A percentile compares a stretch with the other conserved stretches of the same genome.
phyloP scores from a whole-genome alignment of 768 basidiomycete species.

The Tricholoma matsutake region DNA sequence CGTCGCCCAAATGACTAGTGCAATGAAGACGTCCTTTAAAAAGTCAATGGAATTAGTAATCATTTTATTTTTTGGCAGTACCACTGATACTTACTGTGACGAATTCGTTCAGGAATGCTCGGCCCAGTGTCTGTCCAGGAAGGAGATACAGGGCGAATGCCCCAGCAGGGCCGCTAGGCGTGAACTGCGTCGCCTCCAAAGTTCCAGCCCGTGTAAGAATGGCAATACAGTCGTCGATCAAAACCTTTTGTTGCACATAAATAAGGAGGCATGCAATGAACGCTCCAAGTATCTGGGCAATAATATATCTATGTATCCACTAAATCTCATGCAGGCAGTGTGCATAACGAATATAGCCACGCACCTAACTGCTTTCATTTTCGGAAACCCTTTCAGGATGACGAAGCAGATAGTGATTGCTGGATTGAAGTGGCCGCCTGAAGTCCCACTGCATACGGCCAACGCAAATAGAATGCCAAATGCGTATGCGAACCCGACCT shows the following conservation, averaged over 20 bases:
- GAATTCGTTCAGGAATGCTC: slow-evolving; percentile 55
- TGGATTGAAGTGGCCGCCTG: slow-evolving; percentile 67
- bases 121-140: slow-evolving; percentile 42
- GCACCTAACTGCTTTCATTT: slow-evolving; percentile 48
- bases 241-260: slow-evolving; percentile 59
- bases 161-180: slow-evolving; percentile 44
- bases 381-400: slow-evolving; percentile 54
- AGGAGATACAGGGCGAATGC: slow-evolving; percentile 50
- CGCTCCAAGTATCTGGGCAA: slow-evolving; percentile 63
- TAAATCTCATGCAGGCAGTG: not conserved
- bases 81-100: slow-evolving; percentile 39
- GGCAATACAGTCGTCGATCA: slow-evolving; percentile 38
- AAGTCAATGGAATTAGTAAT: slow-evolving; percentile 33
- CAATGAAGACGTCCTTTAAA: not conserved
- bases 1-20: slow-evolving; percentile 46
- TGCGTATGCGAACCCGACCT: slow-evolving; percentile 57
- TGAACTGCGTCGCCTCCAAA: slow-evolving; percentile 28
- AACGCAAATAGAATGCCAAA: slow-evolving; percentile 61
- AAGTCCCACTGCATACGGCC: slow-evolving; percentile 46
- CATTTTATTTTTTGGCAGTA: not conserved
- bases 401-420: slow-evolving; percentile 52
- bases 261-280: slow-evolving; percentile 59
- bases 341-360: not conserved
- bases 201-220: slow-evolving; percentile 20
- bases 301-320: slow-evolving; percentile 52